Evolutionary conservation across 2,329 filamentous ascomycete genomes (phyloP), one percentile per base, ranked within the genome.

Genomic region (Xylaria sp.): DNA sequence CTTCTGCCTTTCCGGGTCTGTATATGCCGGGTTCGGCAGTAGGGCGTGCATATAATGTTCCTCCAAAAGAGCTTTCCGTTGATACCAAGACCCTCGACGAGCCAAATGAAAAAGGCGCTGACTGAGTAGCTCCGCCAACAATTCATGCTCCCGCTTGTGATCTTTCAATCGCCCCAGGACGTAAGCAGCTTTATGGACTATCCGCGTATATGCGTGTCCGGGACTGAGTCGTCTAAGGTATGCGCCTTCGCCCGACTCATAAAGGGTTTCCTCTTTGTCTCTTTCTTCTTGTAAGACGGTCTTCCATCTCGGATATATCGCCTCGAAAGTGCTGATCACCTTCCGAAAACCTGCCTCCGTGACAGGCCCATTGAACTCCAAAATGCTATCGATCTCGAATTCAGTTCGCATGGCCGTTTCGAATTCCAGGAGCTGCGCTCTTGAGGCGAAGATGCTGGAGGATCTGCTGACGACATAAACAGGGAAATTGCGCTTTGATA

Each of bases 151-250:
- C 30, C 84, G 83, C 58, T 79, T 79, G 71, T 97, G 85, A 52
- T 92, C 80, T 70, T 96, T 97, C 63, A 93, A 84, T 34, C 91
- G 87, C 0, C 89, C 92, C 13, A 96, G 81, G 1, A 92, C 86
- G 59, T 87, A 83, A 0, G 89, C 84, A 2, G 89, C 89, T 73
- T 97, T 97, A 75, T 97, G 92, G 2, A 96, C 81, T 61, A 99
- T 92, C 9, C 94, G 83, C 0, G 94, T 97, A 68, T 96, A 97
- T 0, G 96, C 88, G 82, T 95, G 96, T 0, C 89, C 92, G 0
- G 93, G 91, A 1, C 89, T 96, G 66, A 99, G 92, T 0, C 92
- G 87, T 50, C 92, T 86, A 1, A 99, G 78, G 70, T 99, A 99
- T 0, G 88, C 89, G 1, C 91, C 91, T 74, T 97, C 93, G 4